These are phyloP conservation scores for Podospora bellae-mahoneyi DNA, from an alignment of 495 filamentous ascomycete genomes.

Conservation along the genomic window DNA sequence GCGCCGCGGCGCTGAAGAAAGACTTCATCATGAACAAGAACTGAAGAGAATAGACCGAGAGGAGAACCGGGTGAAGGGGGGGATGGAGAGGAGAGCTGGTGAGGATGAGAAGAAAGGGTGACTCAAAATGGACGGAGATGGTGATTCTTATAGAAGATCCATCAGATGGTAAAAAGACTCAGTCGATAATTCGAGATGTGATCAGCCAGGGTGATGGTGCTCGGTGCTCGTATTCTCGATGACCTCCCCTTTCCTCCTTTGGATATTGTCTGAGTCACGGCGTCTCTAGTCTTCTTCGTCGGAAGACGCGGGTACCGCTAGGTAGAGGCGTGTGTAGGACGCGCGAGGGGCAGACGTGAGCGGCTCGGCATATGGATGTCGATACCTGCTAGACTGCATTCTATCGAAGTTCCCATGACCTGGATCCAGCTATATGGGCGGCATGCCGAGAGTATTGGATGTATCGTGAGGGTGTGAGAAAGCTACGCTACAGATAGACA, in stretches of 20 bases:
- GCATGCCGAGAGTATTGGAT: neutral
- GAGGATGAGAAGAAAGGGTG: neutral
- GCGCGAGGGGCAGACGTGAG: neutral
- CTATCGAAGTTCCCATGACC: conserved; percentile 9
- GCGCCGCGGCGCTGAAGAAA: conserved; percentile 23
- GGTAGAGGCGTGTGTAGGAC: neutral
- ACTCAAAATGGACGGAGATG: neutral
- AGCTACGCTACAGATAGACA: neutral
- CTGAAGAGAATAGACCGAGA: neutral
- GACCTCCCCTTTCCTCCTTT: neutral
- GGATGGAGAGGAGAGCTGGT: neutral
- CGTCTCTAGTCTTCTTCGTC: neutral
- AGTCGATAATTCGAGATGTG: neutral
- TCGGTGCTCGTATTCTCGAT: neutral
- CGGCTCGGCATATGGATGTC: neutral
- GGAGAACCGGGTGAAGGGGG: neutral
- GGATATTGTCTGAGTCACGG: neutral
- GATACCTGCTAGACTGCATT: neutral
- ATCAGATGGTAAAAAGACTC: neutral
- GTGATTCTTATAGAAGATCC: neutral
- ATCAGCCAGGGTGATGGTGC: neutral
- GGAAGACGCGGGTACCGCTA: neutral
- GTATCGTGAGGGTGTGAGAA: conserved; percentile 8
- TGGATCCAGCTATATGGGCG: neutral
- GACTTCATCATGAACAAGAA: conserved; percentile 24